Evolutionary conservation across 495 filamentous ascomycete genomes (phyloP).

Genomic region (Chlorociboria aeruginascens): DNA sequence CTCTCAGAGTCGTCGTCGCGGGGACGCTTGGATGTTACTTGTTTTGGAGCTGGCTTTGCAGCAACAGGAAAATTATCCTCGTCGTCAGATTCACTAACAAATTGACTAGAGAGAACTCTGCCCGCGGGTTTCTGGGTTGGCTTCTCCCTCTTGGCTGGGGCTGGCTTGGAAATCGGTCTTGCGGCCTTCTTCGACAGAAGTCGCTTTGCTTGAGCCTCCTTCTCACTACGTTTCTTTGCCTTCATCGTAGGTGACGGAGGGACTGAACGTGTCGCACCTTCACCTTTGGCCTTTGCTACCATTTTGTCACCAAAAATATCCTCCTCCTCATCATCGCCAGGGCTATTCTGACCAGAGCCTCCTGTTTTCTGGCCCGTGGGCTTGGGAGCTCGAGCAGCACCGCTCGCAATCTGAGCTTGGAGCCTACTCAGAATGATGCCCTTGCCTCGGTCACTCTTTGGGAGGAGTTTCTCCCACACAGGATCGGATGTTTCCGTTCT

Average conservation of each 20-base stretch:
- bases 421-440: slow-evolving; percentile 71
- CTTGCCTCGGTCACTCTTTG: slow-evolving; percentile 63
- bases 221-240: slow-evolving; percentile 46
- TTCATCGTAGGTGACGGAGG: slow-evolving; percentile 37
- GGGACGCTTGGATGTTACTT: slow-evolving; percentile 14
- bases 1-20: slow-evolving; percentile 17
- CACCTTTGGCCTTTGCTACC: slow-evolving; percentile 31
- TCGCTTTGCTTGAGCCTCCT: slow-evolving; percentile 50
- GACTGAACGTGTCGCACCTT: slow-evolving; percentile 40
- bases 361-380: slow-evolving; percentile 46
- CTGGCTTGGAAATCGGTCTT: slow-evolving; percentile 29
- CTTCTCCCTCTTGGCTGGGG: slow-evolving; percentile 35
- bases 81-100: slow-evolving; percentile 65
- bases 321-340: slow-evolving; percentile 25
- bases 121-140: slow-evolving; percentile 34
- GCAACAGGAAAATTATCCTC: slow-evolving; percentile 34
- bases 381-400: slow-evolving; percentile 40
- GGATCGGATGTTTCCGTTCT: slow-evolving; percentile 60
- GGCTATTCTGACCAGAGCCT: slow-evolving; percentile 27
- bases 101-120: slow-evolving; percentile 61
- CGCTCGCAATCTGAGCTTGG: slow-evolving; percentile 45
- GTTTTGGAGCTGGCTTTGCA: slow-evolving; percentile 22
- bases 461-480: slow-evolving; percentile 70
- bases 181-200: slow-evolving; percentile 41
- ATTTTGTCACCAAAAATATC: slow-evolving; percentile 43